phyloP scores from a whole-genome alignment of 345 rosid species.

The Eucalyptus curtisii region DNA sequence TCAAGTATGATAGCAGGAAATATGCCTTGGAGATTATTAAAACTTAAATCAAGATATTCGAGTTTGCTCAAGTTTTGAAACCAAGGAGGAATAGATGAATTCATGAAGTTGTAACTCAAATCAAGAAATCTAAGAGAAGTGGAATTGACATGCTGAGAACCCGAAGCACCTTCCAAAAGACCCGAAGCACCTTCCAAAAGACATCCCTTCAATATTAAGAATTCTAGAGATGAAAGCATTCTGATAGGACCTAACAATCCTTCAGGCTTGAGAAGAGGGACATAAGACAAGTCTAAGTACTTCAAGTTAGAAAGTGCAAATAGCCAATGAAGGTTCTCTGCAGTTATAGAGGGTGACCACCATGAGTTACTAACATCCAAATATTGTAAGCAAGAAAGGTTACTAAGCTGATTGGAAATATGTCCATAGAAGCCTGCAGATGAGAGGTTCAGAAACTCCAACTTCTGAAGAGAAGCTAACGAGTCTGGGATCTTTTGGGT shows the following conservation, averaged over 20 bases:
- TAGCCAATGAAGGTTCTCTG: background rate
- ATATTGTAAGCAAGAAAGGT: background rate
- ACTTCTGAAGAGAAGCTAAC: background rate
- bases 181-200: background rate
- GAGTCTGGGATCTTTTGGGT: background rate
- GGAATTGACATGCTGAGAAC: background rate
- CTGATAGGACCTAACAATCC: background rate
- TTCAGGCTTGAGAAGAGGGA: background rate
- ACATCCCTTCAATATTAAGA: background rate
- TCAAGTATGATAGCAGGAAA: background rate
- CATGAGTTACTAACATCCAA: background rate
- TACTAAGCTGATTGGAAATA: background rate
- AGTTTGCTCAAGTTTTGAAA: background rate
- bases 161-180: background rate
- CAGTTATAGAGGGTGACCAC: rapidly evolving
- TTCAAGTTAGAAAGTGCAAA: background rate
- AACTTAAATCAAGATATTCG: background rate
- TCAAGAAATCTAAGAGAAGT: background rate
- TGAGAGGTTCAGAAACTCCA: background rate
- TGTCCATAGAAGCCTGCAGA: background rate
- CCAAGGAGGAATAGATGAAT: background rate
- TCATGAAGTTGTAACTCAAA: background rate
- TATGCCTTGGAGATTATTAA: background rate
- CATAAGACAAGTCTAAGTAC: background rate
- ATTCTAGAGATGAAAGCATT: background rate